Percentiles rank a stretch among this genome's conserved stretches.
These are phyloP conservation scores for Verticillium longisporum DNA, from an alignment of 2,329 filamentous ascomycete genomes.

Conservation along the genomic window DNA sequence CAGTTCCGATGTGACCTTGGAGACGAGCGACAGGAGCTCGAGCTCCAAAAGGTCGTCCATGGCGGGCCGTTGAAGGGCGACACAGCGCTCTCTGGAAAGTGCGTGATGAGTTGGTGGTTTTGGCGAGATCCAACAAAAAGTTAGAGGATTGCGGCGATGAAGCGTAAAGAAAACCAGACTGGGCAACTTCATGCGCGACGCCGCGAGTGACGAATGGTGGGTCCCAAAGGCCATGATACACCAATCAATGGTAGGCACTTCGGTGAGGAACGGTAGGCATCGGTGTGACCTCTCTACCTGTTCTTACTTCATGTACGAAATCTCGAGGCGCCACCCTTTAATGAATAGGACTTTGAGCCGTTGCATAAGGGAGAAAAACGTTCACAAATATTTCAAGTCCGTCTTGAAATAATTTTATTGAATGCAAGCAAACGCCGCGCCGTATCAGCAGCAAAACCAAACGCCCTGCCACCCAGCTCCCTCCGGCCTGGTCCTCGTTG, in stretches of 20 bases:
- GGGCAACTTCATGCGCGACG: not conserved
- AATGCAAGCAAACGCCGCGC: not conserved
- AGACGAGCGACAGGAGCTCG: conserved; percentile 89
- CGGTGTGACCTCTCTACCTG: not conserved
- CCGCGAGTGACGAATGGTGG: not conserved
- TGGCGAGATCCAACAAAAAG: not conserved
- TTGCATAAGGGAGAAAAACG: too few species aligned
- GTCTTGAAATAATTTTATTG: not conserved
- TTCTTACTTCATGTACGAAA: too few species aligned
- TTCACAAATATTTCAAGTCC: too few species aligned
- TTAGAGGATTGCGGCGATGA: not conserved
- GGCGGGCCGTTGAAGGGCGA: conserved; percentile 12
- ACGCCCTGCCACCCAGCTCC: not conserved
- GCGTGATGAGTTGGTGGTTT: not conserved
- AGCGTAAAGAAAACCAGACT: not conserved
- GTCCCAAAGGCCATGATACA: not conserved
- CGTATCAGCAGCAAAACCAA: not conserved
- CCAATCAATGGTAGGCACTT: not conserved
- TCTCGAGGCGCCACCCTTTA: too few species aligned
- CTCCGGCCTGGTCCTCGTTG: not conserved
- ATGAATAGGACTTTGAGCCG: too few species aligned
- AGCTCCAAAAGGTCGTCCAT: conserved; percentile 93
- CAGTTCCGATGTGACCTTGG: conserved; percentile 88
- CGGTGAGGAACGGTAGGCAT: not conserved
- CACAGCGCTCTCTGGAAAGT: not conserved